Conservation (phyloP, 2,329 filamentous ascomycete species). For the Lasiodiplodia theobromae region DNA sequence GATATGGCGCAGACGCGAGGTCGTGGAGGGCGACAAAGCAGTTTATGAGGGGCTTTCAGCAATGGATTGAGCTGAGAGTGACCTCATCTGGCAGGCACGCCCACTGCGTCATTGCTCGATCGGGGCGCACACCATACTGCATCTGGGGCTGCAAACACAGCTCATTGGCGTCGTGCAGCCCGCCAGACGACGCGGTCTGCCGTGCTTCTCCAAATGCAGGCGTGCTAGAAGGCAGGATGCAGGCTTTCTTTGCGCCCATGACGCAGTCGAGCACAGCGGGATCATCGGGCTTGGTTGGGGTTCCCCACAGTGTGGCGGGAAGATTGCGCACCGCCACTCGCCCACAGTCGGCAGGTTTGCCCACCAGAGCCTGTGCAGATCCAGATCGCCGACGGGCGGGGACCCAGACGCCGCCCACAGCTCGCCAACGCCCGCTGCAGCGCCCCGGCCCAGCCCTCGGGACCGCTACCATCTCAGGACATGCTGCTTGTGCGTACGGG, state of each 20-base stretch:
- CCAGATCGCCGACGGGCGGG: conserved; percentile 11
- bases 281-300: neutral
- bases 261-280: conserved; percentile 13
- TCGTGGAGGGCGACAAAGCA: neutral
- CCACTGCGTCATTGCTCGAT: conserved; percentile 11
- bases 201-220: conserved; percentile 6
- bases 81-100: conserved; percentile 28
- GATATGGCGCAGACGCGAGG: neutral
- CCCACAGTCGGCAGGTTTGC: neutral
- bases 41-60: neutral
- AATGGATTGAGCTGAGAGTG: conserved; percentile 12
- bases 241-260: conserved; percentile 5
- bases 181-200: neutral
- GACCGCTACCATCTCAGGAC: neutral
- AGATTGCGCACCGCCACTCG: conserved; percentile 17
- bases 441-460: neutral
- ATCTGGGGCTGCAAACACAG: neutral
- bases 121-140: conserved; percentile 7
- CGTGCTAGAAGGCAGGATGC: conserved; percentile 1
- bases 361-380: conserved; percentile 1
- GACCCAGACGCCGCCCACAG: conserved; percentile 12
- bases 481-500: neutral
- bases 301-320: conserved; percentile 23
- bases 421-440: neutral
- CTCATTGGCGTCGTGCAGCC: neutral